Conservation (phyloP, 768 basidiomycete genomes). For the Suillus americanus region DNA sequence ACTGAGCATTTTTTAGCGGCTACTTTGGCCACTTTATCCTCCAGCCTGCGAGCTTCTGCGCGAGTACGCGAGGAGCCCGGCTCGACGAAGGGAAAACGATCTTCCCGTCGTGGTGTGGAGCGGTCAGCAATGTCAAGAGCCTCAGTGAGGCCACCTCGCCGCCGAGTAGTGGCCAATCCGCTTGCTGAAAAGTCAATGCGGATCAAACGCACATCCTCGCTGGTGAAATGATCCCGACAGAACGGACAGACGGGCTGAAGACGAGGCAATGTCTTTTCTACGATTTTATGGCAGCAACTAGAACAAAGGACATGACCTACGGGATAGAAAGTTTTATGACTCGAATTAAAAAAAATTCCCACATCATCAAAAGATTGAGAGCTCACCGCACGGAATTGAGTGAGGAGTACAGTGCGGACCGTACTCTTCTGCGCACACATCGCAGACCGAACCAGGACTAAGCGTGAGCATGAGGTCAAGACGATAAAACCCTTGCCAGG, state of each 20-base stretch:
- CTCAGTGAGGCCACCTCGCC: constrained; percentile 51
- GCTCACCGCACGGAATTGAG: constrained; percentile 78
- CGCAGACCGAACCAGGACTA: constrained; percentile 79
- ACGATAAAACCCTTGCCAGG: constrained; percentile 39
- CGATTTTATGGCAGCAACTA: constrained; percentile 74
- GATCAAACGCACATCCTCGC: constrained; percentile 69
- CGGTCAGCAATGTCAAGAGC: constrained; percentile 39
- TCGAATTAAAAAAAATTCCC: constrained; percentile 25
- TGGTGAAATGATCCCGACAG: constrained; percentile 74
- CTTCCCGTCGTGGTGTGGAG: constrained; percentile 46
- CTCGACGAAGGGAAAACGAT: constrained; percentile 48
- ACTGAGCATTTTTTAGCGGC: constrained; percentile 86
- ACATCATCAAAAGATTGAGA: constrained; percentile 8
- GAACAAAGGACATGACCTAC: constrained; percentile 81
- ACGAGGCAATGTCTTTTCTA: constrained; percentile 75
- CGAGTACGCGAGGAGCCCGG: constrained; percentile 39
- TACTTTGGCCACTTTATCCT: constrained; percentile 76
- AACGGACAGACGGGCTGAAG: constrained; percentile 79
- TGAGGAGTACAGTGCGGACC: constrained; percentile 72
- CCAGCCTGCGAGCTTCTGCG: constrained; percentile 65
- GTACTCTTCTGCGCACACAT: constrained; percentile 88
- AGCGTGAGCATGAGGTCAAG: constrained; percentile 73
- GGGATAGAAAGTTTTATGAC: background rate
- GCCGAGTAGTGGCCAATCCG: constrained; percentile 68
- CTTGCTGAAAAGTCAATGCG: constrained; percentile 74